Evolutionary conservation across 2,329 filamentous ascomycete genomes (phyloP).

Genomic region (Exophiala viscosa): DNA sequence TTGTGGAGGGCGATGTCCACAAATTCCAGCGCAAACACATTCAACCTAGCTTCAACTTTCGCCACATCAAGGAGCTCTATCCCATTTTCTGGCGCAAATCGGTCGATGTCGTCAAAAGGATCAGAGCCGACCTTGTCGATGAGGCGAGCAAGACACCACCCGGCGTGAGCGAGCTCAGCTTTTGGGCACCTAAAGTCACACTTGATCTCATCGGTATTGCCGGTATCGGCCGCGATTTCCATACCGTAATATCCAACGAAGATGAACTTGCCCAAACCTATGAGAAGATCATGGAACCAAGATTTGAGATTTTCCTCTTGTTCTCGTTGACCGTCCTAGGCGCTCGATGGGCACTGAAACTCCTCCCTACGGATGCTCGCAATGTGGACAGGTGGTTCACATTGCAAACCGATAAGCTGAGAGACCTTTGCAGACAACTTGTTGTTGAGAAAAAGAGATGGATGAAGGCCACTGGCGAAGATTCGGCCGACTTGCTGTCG

Average conservation of each 20-base stretch:
- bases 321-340: slow-evolving; percentile 59
- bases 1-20: slow-evolving; percentile 7
- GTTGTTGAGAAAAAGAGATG: neutral
- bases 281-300: slow-evolving; percentile 51
- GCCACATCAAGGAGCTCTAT: slow-evolving; percentile 5
- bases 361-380: neutral
- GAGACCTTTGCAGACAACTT: neutral
- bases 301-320: slow-evolving; percentile 51
- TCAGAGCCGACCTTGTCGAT: slow-evolving; percentile 23
- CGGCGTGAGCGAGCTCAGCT: slow-evolving; percentile 4
- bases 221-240: slow-evolving; percentile 52
- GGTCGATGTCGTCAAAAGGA: neutral
- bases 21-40: slow-evolving; percentile 4
- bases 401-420: neutral
- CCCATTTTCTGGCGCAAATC: slow-evolving; percentile 6
- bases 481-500: neutral
- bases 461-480: neutral
- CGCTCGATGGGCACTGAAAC: neutral
- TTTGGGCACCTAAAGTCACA: slow-evolving; percentile 44
- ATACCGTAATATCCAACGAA: slow-evolving; percentile 58
- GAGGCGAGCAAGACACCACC: slow-evolving; percentile 27
- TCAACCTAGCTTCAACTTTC: neutral
- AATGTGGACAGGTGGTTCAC: neutral
- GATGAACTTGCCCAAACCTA: slow-evolving; percentile 59
- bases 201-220: slow-evolving; percentile 55